These are phyloP conservation scores for Verbascum thapsus DNA, from an alignment of 257 asterid species.

Conservation along the genomic window DNA sequence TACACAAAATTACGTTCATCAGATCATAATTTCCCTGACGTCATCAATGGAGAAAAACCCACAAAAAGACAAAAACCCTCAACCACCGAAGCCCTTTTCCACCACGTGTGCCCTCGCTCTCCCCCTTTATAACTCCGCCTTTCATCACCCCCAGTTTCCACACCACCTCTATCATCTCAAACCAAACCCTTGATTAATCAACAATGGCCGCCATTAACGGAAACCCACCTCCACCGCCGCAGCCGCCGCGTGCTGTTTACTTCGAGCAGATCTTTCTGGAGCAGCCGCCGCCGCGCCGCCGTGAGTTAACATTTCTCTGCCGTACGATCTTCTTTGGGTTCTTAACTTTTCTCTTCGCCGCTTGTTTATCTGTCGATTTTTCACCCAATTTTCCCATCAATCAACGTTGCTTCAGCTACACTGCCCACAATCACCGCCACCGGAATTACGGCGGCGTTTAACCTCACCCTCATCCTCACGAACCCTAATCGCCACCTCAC, in stretches of 20 bases:
- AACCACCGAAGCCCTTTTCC: too few relatives aligned
- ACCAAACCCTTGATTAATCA: too few relatives aligned
- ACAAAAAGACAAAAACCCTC: too few relatives aligned
- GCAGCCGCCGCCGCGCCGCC: conserved; percentile 19
- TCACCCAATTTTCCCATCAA: conserved; percentile 38
- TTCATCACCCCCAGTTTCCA: too few relatives aligned
- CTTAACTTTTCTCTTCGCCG: conserved; percentile 6
- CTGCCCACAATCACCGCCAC: conserved; percentile 24
- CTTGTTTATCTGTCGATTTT: conserved; percentile 7
- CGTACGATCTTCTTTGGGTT: conserved; percentile 21
- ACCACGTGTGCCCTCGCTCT: too few relatives aligned
- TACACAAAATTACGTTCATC: too few relatives aligned
- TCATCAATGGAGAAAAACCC: too few relatives aligned
- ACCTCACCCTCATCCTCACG: conserved; percentile 36
- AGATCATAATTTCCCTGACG: too few relatives aligned
- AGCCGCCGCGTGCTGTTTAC: conserved; percentile 12
- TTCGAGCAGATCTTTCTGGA: conserved; percentile 29
- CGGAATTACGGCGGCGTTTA: conserved; percentile 36
- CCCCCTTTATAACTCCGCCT: too few relatives aligned
- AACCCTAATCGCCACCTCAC: conserved; percentile 43
- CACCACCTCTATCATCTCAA: too few relatives aligned
- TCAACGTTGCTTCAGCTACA: conserved; percentile 35
- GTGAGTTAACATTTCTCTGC: conserved; percentile 20
- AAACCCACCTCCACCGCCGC: conserved; percentile 17
- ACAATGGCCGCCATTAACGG: too few relatives aligned